Evolutionary conservation across 2,329 filamentous ascomycete genomes (phyloP).

Genomic region (Pseudogymnoascus sp.): DNA sequence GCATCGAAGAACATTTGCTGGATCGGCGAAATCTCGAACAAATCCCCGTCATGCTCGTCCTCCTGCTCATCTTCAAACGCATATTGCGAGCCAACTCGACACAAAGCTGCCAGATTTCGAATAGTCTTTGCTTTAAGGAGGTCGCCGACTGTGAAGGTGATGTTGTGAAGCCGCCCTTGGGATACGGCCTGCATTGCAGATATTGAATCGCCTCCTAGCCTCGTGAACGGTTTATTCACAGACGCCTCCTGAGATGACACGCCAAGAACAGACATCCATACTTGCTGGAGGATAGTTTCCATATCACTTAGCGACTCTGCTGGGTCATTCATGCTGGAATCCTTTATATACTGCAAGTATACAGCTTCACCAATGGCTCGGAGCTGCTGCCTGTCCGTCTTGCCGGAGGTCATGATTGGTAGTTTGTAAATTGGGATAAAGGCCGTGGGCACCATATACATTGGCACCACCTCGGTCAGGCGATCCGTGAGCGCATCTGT

Average conservation of each 20-base stretch:
- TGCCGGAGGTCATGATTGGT: conserved; percentile 13
- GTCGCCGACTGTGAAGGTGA: conserved; percentile 15
- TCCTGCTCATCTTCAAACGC: not conserved
- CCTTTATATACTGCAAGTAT: not conserved
- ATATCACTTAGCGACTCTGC: not conserved
- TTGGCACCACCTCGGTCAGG: conserved; percentile 8
- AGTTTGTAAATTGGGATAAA: conserved; percentile 6
- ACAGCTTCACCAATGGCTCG: not conserved
- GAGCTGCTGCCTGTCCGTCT: conserved; percentile 10
- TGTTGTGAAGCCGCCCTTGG: conserved; percentile 10
- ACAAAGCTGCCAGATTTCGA: not conserved
- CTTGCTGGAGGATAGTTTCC: not conserved
- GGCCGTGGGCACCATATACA: conserved; percentile 16
- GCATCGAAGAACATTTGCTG: conserved; percentile 21
- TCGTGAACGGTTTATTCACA: conserved; percentile 11
- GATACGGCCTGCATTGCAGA: conserved; percentile 18
- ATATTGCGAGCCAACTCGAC: not conserved
- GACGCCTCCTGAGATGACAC: not conserved
- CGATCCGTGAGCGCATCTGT: conserved; percentile 6
- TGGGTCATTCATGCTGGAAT: conserved; percentile 13
- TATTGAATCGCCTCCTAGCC: conserved; percentile 17
- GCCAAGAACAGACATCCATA: not conserved
- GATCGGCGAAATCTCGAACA: conserved; percentile 21
- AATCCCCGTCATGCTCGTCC: conserved; percentile 6
- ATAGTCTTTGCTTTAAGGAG: conserved; percentile 17